Evolutionary conservation across 345 rosid genomes (phyloP), one percentile per base, ranked within the genome.

Genomic region (Psidium friedrichsthalianum): DNA sequence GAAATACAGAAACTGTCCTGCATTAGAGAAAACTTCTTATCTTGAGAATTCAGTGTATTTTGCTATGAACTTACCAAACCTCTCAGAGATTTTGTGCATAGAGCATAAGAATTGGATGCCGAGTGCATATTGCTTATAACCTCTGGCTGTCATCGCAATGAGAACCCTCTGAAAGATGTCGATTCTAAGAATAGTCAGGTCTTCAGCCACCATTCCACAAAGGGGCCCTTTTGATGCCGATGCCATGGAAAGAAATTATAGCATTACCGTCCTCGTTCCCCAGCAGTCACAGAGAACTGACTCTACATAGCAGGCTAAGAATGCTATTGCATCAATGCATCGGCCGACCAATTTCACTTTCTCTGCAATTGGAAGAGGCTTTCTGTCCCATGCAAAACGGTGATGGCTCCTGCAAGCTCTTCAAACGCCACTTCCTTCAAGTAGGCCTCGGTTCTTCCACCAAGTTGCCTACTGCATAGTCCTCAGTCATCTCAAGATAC

Each of bases 191-290:
- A 93, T 90, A 8, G 94, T 89, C 82, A 97, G 91, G 84, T 95
- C 99, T 90, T 97, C 98, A 83, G 98, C 98, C 99, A 97, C 98
- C 98, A 95, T 85, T 95, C 98, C 84, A 93, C 96, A 42, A 92
- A 84, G 27, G 91, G 80, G 80, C 47, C 87, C 87, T 91, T 93
- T 22, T 90, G 85, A 52, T 88, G 91, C n/a, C n/a, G 91, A 86
- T 16, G 57, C 51, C 27, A 58, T 16, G 6, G 92, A 82, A 82
- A 59, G 92, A 90, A 85, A 88, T 85, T 49, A 88, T 57, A 40
- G 61, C 90, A 11, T 84, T 83, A 78, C 92, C 87, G n/a, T 87
- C 88, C 86, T 90, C 93, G 69, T 89, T 87, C 84, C 84, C 94
- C 89, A 42, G 90, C 89, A 24, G 92, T 86, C 32, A 88, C 6